Percentiles rank a stretch among this genome's conserved stretches.
phyloP scores from a whole-genome alignment of 2,329 filamentous ascomycete genomes.

The Xylariaceae sp. region DNA sequence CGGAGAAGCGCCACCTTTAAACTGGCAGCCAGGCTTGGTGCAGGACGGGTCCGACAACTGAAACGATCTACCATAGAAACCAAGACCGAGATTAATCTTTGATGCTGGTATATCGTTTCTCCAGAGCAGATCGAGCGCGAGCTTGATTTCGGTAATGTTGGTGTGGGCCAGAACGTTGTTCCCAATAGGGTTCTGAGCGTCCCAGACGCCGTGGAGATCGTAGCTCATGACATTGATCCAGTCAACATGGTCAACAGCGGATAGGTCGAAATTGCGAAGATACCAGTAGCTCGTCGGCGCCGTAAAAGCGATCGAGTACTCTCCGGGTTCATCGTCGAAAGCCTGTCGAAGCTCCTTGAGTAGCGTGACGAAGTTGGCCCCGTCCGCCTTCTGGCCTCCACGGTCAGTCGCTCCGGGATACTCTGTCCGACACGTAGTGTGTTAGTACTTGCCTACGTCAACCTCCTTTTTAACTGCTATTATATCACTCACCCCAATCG shows the following conservation, averaged over 20 bases:
- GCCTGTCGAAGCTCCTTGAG: slow-evolving; percentile 42
- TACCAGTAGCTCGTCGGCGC: slow-evolving; percentile 24
- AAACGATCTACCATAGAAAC: slow-evolving; percentile 30
- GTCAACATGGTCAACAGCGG: slow-evolving; percentile 28
- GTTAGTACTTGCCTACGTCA: too few species aligned
- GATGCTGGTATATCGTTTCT: slow-evolving; percentile 38
- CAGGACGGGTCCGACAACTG: slow-evolving; percentile 22
- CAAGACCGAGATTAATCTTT: slow-evolving; percentile 41
- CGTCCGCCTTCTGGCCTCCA: slow-evolving; percentile 21
- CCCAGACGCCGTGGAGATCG: slow-evolving; percentile 43
- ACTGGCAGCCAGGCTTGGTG: slow-evolving; percentile 17
- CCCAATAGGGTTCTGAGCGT: slow-evolving; percentile 33
- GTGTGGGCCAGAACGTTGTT: slow-evolving; percentile 39
- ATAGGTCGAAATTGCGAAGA: slow-evolving; percentile 30
- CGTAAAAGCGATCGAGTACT: slow-evolving; percentile 19
- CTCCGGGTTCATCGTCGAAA: slow-evolving; percentile 1
- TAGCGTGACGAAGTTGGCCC: slow-evolving; percentile 20
- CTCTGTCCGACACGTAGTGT: too few species aligned
- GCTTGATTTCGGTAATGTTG: slow-evolving; percentile 46
- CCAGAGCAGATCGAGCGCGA: slow-evolving; percentile 44
- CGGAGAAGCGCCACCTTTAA: slow-evolving; percentile 18
- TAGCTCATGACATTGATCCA: slow-evolving; percentile 45
- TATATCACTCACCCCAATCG: slow-evolving; percentile 18
- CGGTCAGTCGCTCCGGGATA: slow-evolving; percentile 27
- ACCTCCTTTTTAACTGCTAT: too few species aligned